Evolutionary conservation across 805 yeast species (phyloP).

Genomic region (Isabelozyma rhagii): DNA sequence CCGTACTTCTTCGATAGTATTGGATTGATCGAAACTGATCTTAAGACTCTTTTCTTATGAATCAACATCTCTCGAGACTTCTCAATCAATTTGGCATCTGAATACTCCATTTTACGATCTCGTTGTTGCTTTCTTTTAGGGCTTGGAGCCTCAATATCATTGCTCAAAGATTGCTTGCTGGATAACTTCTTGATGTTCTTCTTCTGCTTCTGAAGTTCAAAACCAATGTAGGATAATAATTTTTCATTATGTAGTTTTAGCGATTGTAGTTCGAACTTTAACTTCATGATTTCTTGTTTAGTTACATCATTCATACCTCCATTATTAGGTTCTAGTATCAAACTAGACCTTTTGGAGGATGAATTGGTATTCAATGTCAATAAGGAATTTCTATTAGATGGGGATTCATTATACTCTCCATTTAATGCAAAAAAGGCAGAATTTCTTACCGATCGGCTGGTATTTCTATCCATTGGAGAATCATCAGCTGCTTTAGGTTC

Average conservation of each 20-base stretch:
- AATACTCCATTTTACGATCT: constrained; percentile 35
- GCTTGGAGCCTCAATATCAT: constrained; percentile 1
- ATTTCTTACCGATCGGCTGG: constrained; percentile 12
- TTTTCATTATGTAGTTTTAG: constrained; percentile 55
- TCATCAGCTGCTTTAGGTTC: background rate
- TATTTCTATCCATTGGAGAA: background rate
- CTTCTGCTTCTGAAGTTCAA: constrained; percentile 49
- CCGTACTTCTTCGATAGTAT: constrained; percentile 16
- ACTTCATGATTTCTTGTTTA: constrained; percentile 47
- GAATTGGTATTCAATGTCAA: constrained; percentile 11
- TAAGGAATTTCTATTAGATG: constrained; percentile 9
- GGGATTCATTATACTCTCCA: constrained; percentile 15
- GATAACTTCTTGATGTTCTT: constrained; percentile 38
- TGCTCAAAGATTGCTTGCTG: constrained; percentile 31
- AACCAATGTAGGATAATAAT: constrained; percentile 54
- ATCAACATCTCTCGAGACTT: constrained; percentile 45
- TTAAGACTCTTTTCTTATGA: constrained; percentile 39
- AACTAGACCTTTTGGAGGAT: constrained; percentile 32
- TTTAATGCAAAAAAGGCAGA: constrained; percentile 28
- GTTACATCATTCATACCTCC: constrained; percentile 21
- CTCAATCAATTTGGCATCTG: constrained; percentile 51
- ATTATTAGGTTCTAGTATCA: constrained; percentile 13
- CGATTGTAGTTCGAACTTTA: constrained; percentile 53
- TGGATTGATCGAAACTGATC: constrained; percentile 35
- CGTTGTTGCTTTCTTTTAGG: constrained; percentile 5